Evolutionary conservation across 2,329 filamentous ascomycete genomes (phyloP).

Genomic region (Talaromyces marneffei): DNA sequence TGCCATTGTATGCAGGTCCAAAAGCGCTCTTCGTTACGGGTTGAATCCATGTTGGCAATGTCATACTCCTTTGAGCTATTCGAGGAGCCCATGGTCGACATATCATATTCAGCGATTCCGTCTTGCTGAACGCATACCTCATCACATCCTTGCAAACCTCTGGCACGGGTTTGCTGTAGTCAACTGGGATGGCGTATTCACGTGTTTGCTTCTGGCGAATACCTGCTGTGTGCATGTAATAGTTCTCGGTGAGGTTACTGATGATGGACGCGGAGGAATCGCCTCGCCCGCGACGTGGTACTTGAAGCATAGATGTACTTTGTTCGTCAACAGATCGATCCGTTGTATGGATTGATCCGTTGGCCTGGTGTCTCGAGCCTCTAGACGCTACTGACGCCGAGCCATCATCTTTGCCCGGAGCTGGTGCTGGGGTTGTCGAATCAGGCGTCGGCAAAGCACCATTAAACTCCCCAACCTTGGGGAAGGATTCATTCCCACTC

Average conservation of each 20-base stretch:
- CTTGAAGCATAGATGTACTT: not conserved
- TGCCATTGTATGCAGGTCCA: conserved; percentile 7
- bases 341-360: not conserved
- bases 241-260: not conserved
- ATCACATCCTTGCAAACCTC: conserved; percentile 18
- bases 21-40: conserved; percentile 11
- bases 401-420: not conserved
- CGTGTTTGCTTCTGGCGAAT: not conserved
- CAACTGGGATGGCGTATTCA: not conserved
- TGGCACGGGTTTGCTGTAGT: conserved; percentile 13
- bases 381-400: not conserved
- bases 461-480: not conserved
- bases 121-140: conserved; percentile 12
- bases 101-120: conserved; percentile 16
- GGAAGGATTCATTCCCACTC: not conserved
- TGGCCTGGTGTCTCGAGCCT: not conserved
- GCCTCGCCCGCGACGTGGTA: not conserved
- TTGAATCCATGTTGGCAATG: conserved; percentile 18
- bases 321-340: not conserved
- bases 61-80: not conserved
- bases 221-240: not conserved
- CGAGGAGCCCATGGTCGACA: conserved; percentile 18
- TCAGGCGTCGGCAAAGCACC: not conserved
- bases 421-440: not conserved
- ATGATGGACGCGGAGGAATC: not conserved